phyloP scores from a whole-genome alignment of 257 asterid genomes.

The Leonotis leonurus region DNA sequence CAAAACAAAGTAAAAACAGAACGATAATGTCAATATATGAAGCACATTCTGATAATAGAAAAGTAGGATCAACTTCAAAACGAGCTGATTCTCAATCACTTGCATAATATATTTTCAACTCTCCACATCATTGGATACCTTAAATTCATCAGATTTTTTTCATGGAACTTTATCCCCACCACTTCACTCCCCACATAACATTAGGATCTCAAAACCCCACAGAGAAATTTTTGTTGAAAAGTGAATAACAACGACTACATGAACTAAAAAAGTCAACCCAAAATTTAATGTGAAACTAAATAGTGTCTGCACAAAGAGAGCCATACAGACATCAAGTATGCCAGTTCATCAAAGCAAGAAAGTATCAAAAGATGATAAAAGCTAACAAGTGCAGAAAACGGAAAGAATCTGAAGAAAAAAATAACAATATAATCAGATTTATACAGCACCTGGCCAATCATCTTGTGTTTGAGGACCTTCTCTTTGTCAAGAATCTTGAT shows the following conservation, averaged over 20 bases:
- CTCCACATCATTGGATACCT: not conserved
- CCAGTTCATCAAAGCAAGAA: not conserved
- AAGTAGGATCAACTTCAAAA: not conserved
- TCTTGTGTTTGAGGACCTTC: slow-evolving; percentile 83
- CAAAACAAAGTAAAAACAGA: not conserved
- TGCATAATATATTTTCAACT: not conserved
- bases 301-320: not conserved
- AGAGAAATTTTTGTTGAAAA: not conserved
- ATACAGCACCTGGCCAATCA: slow-evolving; percentile 72
- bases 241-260: not conserved
- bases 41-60: not conserved
- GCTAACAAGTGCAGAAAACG: not conserved
- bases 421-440: not conserved
- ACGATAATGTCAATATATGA: not conserved
- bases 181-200: not conserved
- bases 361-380: not conserved
- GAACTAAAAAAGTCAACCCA: slow-evolving; percentile 11
- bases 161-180: not conserved
- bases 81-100: not conserved
- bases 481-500: slow-evolving; percentile 94
- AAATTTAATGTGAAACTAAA: not conserved
- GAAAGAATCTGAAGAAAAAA: not conserved
- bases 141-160: not conserved
- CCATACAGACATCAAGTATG: not conserved
- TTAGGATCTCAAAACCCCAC: not conserved